Base-by-base conservation (phyloP, 2,329 filamentous ascomycete genomes). In the Raffaelea albimanens region DNA sequence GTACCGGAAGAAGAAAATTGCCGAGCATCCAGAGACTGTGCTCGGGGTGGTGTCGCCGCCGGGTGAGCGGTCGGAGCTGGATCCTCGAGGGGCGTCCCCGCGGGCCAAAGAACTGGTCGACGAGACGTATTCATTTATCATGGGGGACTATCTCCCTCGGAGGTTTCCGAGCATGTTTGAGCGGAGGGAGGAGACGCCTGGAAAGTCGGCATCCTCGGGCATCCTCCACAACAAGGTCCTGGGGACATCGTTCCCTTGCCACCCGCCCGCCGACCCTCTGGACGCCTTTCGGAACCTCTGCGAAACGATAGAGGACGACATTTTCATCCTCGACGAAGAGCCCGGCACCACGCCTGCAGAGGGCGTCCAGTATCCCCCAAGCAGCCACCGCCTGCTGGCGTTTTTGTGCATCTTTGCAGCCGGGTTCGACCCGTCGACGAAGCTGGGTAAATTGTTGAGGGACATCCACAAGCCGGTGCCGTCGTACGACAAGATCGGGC, bases 391-490 rank as follows among this genome's bases (percentile, higher is more conserved):
- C 3, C 61, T 63, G 1, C 63, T 69, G 2, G 75, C 74, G 0
- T 76, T 75, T 36, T 52, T 75, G 21, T 75, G 70, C 59, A 76
- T 72, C 51, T 72, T 72, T 45, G 72, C 75, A 0, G 62, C 68
- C 1, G 75, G 73, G 0, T 78, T 78, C 43, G 68, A 76, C 42
- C 72, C 75, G 0, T 63, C 68, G 0, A 42, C 57, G 2, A 78
- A 78, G 58, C 58, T 79, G 23, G 73, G 72, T 2, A 66, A 67
- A 52, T 53, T 67, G 10, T 58, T 79, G 19, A 59, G 58, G 40
- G 71, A 73, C 20, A 72, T 78, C 11, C 76, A 80, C 48, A 58
- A 50, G 16, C 72, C 72, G 0, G 75, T 79, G 34, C 76, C 76
- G 0, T 63, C 64, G 1, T 78, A 76, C 47, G 68, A 75, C 16